Percentiles rank a stretch among this genome's conserved stretches.
Conservation (phyloP, 1,139 yeast genomes). For the Zygoascus sp. region DNA sequence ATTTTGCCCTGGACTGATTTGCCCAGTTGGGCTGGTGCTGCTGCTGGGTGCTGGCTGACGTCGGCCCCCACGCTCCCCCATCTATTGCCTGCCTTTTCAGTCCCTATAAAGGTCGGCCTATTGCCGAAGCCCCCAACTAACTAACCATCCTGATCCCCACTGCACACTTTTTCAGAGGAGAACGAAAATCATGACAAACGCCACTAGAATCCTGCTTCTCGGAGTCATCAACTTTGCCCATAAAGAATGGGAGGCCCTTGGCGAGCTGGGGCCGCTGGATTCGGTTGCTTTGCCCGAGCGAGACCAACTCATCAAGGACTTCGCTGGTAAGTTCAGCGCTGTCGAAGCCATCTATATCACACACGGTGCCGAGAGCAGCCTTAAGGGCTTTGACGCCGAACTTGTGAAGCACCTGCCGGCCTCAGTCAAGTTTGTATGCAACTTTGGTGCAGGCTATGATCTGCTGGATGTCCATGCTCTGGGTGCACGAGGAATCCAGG, state of each 20-base stretch:
- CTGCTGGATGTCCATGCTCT: constrained; percentile 47
- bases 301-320: constrained; percentile 32
- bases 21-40: too few species aligned
- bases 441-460: constrained; percentile 78
- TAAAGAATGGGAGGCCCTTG: constrained; percentile 23
- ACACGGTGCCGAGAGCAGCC: constrained; percentile 11
- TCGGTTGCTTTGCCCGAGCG: constrained; percentile 22
- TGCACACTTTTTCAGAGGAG: too few species aligned
- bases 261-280: constrained; percentile 18
- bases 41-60: too few species aligned
- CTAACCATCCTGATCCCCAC: neutral
- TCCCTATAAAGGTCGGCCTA: neutral
- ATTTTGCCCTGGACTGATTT: too few species aligned
- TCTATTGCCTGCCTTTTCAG: too few species aligned
- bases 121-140: neutral
- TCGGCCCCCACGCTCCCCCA: constrained; percentile 4
- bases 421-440: constrained; percentile 60
- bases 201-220: constrained; percentile 22
- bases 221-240: constrained; percentile 21
- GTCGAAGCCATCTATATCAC: constrained; percentile 31
- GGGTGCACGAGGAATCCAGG: constrained; percentile 48
- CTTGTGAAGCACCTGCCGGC: constrained; percentile 57
- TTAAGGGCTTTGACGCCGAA: constrained; percentile 74
- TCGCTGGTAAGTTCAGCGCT: constrained; percentile 31
- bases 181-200: constrained; percentile 8